Evolutionary conservation across 2,329 filamentous ascomycete species (phyloP).

Genomic region (Fusarium sp.): DNA sequence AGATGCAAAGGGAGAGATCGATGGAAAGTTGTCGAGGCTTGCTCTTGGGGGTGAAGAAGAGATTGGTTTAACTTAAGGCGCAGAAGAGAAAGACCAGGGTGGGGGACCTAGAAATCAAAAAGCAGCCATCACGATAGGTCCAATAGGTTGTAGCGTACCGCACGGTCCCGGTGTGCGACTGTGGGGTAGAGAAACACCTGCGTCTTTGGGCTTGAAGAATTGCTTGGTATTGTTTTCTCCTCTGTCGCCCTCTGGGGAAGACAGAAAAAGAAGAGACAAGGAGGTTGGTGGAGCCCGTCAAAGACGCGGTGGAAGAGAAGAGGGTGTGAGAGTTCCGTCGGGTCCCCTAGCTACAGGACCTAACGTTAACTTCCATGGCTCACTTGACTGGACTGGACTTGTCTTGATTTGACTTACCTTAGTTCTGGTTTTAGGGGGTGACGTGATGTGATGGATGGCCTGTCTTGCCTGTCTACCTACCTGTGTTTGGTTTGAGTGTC

Average conservation of each 20-base stretch:
- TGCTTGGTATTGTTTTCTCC: not conserved
- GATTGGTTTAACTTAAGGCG: conserved; percentile 45
- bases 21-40: conserved; percentile 17
- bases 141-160: conserved; percentile 35
- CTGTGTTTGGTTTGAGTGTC: conserved; percentile 23
- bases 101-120: conserved; percentile 40
- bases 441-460: conserved; percentile 30
- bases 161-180: conserved; percentile 42
- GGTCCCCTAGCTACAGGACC: too few relatives aligned
- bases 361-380: too few relatives aligned
- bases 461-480: conserved; percentile 10
- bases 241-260: not conserved
- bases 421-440: conserved; percentile 22
- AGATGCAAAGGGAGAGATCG: conserved; percentile 37
- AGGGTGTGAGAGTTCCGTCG: too few relatives aligned
- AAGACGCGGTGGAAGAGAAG: too few relatives aligned
- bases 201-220: conserved; percentile 6
- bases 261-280: conserved; percentile 6
- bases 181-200: conserved; percentile 44
- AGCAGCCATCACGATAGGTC: conserved; percentile 43
- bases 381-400: too few relatives aligned
- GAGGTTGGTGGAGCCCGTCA: conserved; percentile 28
- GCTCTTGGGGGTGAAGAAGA: conserved; percentile 38
- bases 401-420: too few relatives aligned
- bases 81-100: conserved; percentile 28